Base-by-base conservation (phyloP, 768 basidiomycete species). In the Russula sp. region DNA sequence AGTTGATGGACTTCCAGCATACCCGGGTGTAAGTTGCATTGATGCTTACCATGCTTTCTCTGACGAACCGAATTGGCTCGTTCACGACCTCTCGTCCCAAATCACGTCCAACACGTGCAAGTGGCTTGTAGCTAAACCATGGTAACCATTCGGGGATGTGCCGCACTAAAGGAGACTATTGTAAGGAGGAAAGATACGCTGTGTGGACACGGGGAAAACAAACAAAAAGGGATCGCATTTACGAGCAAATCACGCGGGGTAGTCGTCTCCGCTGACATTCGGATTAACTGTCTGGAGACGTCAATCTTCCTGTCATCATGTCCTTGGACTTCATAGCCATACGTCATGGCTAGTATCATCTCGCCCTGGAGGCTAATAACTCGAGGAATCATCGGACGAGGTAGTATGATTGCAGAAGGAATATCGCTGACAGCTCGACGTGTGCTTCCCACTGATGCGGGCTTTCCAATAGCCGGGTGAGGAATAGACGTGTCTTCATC, bases 141-240 rank as follows among this genome's bases (percentile, higher is more conserved):
- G 62, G 53, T 2, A 58, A 3, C 62, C 62, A 63, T 16, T 51
- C 55, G 6, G 62, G 62, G 1, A 63, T 57, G 27, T 58, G 42
- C 3, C 56, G 37, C 3, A 63, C 62, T 61, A 10, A 27, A 6
- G 14, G 10, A 4, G 34, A 8, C 10, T 1, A 2, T 11, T 14
- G 10, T 11, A 40, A 14, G 14, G 14, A 2, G 11, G 7, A 13
- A 5, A 37, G 2, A 1, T 11, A 13, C 14, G 13, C 11, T 13
- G 40, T 13, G 11, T 5, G 11, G 10, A 13, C 1, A n/a, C 18
- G 6, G 42, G 7, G 18, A 37, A 0, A 11, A 61, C 63, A 16
- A 32, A 64, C 63, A 18, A 47, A 64, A 64, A 22, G 57, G 63
- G 7, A 64, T n/a, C 7, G 55, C 57, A 18, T 64, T 65, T 13